A percentile compares a stretch with the other conserved stretches of the same genome.
Evolutionary conservation across 78 protist species (phyloP).

Genomic region (Speleostelium caveatum): DNA sequence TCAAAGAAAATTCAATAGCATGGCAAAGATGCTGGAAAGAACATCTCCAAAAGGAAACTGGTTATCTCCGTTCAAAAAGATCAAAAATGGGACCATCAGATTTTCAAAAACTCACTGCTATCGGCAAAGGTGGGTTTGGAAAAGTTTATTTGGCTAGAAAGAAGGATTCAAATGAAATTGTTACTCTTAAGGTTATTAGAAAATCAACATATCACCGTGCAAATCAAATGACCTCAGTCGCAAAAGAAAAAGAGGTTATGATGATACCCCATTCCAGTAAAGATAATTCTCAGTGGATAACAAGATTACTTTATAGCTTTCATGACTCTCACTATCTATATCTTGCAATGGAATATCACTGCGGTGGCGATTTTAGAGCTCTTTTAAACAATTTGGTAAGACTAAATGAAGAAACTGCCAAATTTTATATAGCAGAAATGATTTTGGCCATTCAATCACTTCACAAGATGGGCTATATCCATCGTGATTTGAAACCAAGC

Average conservation of each 20-base stretch:
- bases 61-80: conserved; percentile 47
- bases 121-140: conserved; percentile 78
- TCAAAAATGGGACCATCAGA: conserved; percentile 48
- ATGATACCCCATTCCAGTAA: conserved; percentile 59
- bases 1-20: conserved; percentile 42
- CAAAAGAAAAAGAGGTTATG: conserved; percentile 70
- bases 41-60: conserved; percentile 33
- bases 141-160: conserved; percentile 64
- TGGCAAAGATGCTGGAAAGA: conserved; percentile 45
- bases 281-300: conserved; percentile 72
- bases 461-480: conserved; percentile 87
- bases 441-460: conserved; percentile 83
- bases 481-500: conserved; percentile 95
- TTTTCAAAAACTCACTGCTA: conserved; percentile 41
- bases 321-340: conserved; percentile 73
- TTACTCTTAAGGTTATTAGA: conserved; percentile 58
- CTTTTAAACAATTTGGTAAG: conserved; percentile 57
- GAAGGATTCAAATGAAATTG: conserved; percentile 58
- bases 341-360: conserved; percentile 79
- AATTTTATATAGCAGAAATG: conserved; percentile 90
- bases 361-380: conserved; percentile 92
- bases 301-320: conserved; percentile 68
- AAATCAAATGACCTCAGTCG: conserved; percentile 60
- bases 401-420: conserved; percentile 83
- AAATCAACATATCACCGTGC: conserved; percentile 53